A percentile compares a stretch with the other conserved stretches of the same genome.
Evolutionary conservation across 352 stramenopile species (phyloP).

Genomic region (Globisporangium yorkense): DNA sequence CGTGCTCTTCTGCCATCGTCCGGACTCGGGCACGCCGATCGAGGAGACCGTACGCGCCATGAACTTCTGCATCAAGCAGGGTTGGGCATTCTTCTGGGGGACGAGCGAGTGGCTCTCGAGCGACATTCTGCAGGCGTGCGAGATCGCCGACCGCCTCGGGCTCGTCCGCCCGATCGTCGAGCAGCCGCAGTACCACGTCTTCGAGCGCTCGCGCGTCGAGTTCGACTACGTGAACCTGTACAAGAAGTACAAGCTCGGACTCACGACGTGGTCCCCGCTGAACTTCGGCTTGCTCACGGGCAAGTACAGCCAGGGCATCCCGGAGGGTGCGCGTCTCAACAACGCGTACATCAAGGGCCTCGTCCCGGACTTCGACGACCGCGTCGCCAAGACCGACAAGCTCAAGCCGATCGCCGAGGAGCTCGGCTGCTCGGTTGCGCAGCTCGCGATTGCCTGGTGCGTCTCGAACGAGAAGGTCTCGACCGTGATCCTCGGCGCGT

Average conservation of each 20-base stretch:
- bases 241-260: constrained; percentile 41
- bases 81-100: constrained; percentile 37
- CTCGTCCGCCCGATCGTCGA: constrained; percentile 29
- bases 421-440: constrained; percentile 29
- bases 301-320: constrained; percentile 40
- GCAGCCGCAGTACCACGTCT: constrained; percentile 51
- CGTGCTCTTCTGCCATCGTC: constrained; percentile 43
- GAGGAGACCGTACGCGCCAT: constrained; percentile 28
- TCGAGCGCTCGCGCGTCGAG: constrained; percentile 46
- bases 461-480: constrained; percentile 43
- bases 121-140: constrained; percentile 45
- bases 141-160: constrained; percentile 24
- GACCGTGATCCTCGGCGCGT: constrained; percentile 51
- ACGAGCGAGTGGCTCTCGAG: constrained; percentile 40
- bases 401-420: constrained; percentile 29
- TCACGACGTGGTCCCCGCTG: constrained; percentile 44
- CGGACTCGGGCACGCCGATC: constrained; percentile 17
- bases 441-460: constrained; percentile 54
- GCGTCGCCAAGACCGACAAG: constrained; percentile 10
- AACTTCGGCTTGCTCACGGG: constrained; percentile 39
- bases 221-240: constrained; percentile 44
- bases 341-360: not conserved
- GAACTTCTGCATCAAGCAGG: constrained; percentile 32
- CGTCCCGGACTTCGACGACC: constrained; percentile 14
- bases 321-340: constrained; percentile 21